Conservation (phyloP, 2,329 filamentous ascomycete genomes). For the Botrytis sinoallii region DNA sequence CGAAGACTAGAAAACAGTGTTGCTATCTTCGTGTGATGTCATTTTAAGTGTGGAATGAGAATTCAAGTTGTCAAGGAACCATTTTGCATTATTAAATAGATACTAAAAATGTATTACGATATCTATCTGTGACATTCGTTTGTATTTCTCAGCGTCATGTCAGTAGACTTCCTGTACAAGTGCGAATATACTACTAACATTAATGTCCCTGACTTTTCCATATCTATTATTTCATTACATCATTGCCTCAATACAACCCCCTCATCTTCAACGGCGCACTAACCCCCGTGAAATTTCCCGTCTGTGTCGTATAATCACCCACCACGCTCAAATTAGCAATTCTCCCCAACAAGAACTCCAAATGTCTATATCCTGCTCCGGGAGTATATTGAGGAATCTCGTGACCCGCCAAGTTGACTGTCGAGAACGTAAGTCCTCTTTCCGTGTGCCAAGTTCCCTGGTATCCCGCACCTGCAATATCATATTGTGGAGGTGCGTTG, state of each 20-base stretch:
- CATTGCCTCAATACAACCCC: neutral
- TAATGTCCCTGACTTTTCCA: neutral
- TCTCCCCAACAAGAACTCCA: conserved; percentile 61
- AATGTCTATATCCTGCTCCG: conserved; percentile 53
- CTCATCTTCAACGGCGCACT: conserved; percentile 22
- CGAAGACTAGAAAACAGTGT: neutral
- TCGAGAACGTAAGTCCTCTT: conserved; percentile 58
- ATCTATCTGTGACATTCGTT: neutral
- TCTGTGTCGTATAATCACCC: conserved; percentile 35
- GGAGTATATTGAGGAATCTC: conserved; percentile 56
- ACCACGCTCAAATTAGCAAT: conserved; percentile 45
- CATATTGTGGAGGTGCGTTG: conserved; percentile 23
- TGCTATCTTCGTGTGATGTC: neutral
- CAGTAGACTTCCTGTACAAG: neutral
- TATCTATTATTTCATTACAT: neutral
- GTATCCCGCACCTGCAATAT: conserved; percentile 33
- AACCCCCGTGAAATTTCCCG: conserved; percentile 30
- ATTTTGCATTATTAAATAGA: neutral
- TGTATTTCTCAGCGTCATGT: neutral
- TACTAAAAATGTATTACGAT: neutral
- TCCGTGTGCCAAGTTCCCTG: conserved; percentile 57
- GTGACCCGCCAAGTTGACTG: conserved; percentile 53
- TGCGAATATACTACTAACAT: neutral
- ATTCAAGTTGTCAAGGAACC: neutral
- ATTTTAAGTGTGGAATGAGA: neutral